Evolutionary conservation across 176 grass and related monocot species (phyloP), one percentile per base, ranked within the genome.

Genomic region (Thinopyrum elongatum): DNA sequence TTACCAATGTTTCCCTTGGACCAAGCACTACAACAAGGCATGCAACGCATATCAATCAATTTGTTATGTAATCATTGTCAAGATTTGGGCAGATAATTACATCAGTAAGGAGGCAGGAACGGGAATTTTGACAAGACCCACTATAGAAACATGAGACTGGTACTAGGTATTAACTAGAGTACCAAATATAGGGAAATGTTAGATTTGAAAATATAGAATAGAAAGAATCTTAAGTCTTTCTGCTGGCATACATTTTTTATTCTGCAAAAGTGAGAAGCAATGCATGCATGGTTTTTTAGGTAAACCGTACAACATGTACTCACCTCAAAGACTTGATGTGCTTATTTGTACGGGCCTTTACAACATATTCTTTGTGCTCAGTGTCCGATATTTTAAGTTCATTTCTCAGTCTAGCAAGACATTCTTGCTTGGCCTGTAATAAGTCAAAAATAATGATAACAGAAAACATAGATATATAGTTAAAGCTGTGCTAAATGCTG

Each of bases 381-480:
- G 41, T 79, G 74, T 94, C 88, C 34, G 71, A 86, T 90, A 92
- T 89, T 82, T 80, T 92, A 68, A 97, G 86, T 82, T 92, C 86
- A 29, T 88, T 92, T 76, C 94, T 92, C 33, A 94, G 64, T 76
- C 90, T 83, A 53, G 73, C 66, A 51, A 97, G 90, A 87, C 89
- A 84, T 63, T 55, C 39, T 79, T 72, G 22, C 38, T 66, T 90
- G 47, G 34, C 86, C 89, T 90, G 89, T 70, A 76, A 90, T 49
- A 84, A 75, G 63, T 53, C 34, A 30, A 84, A 67, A 46, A 29
- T 39, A 74, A 84, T 65, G 41, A 60, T n/a, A 38, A 82, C 19
- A 39, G 27, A 78, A 66, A 72, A 55, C 47, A 85, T 46, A 22
- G 10, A 83, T 65, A 80, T 7, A 21, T 35, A 63, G 7, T 21